Percentiles rank a stretch among this genome's conserved stretches.
These are phyloP conservation scores for Populus euphratica DNA, from an alignment of 345 rosid genomes.

Conservation along the genomic window DNA sequence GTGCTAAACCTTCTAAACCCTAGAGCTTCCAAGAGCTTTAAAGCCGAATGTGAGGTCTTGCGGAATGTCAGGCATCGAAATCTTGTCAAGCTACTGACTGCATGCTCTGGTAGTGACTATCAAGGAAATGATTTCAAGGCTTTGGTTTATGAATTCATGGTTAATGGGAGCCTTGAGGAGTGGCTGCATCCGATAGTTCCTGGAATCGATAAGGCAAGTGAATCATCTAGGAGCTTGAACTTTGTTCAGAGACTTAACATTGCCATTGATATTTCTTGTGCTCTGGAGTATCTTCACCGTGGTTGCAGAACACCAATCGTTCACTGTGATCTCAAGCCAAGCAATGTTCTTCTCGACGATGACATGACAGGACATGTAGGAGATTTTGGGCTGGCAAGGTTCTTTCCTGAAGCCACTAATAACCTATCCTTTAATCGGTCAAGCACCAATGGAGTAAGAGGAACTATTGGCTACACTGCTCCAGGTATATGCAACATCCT, in stretches of 20 bases:
- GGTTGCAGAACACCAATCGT: constrained; percentile 1
- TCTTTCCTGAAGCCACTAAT: background rate
- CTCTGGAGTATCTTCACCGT: constrained; percentile 16
- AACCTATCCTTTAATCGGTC: background rate
- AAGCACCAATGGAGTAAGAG: background rate
- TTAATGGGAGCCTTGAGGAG: constrained; percentile 19
- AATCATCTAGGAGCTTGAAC: constrained; percentile 4
- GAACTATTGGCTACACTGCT: constrained; percentile 13
- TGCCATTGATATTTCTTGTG: constrained; percentile 13
- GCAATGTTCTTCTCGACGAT: constrained; percentile 13
- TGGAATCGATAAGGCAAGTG: background rate
- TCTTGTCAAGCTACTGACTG: constrained; percentile 24
- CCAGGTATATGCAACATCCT: background rate
- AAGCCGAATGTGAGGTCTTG: constrained; percentile 17
- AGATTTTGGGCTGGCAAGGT: constrained; percentile 17
- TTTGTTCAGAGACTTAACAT: constrained; percentile 12
- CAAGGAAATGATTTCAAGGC: constrained; percentile 26
- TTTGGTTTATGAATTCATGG: constrained; percentile 20
- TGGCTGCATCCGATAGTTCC: constrained; percentile 9
- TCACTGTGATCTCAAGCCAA: constrained; percentile 21
- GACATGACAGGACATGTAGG: constrained; percentile 12
- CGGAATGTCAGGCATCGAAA: constrained; percentile 16
- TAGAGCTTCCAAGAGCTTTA: constrained; percentile 18
- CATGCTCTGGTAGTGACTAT: constrained; percentile 15
- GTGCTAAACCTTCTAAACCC: constrained; percentile 15